A percentile compares a stretch with the other conserved stretches of the same genome.
phyloP scores from a whole-genome alignment of 441 rosid species.

The Euphorbia schlechtendalii region DNA sequence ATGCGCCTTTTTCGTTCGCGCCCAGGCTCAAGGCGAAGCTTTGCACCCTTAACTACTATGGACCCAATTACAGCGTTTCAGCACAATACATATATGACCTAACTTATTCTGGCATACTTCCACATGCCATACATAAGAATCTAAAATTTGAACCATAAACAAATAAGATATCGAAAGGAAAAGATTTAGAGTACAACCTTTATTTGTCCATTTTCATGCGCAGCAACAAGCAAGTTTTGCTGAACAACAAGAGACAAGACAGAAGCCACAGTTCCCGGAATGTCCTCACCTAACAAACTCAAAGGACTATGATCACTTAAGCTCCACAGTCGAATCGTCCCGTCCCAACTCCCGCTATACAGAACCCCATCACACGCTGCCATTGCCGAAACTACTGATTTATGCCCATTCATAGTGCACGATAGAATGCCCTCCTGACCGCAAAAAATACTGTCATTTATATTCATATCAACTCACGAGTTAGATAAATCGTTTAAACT shows the following conservation, averaged over 20 bases:
- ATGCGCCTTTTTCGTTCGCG: too few relatives aligned
- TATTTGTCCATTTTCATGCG: slow-evolving; percentile 69
- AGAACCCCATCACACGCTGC: slow-evolving; percentile 54
- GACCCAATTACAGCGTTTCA: too few relatives aligned
- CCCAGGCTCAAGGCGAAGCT: too few relatives aligned
- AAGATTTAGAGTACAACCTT: slow-evolving; percentile 38
- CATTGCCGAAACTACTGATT: slow-evolving; percentile 73
- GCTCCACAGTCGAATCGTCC: slow-evolving; percentile 79
- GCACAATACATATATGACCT: neutral
- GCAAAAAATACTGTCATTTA: neutral
- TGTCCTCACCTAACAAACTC: slow-evolving; percentile 63
- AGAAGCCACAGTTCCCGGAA: slow-evolving; percentile 42
- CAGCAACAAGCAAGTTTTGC: slow-evolving; percentile 46
- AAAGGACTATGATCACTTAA: slow-evolving; percentile 68
- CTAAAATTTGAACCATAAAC: neutral
- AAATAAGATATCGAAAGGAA: neutral
- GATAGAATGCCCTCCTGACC: slow-evolving; percentile 61
- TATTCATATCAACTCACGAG: slow-evolving; percentile 1
- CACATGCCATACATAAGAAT: slow-evolving; percentile 1
- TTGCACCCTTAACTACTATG: too few relatives aligned
- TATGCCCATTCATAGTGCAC: slow-evolving; percentile 82
- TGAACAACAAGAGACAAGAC: slow-evolving; percentile 52
- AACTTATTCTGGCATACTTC: neutral
- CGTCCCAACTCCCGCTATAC: slow-evolving; percentile 96
- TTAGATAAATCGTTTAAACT: slow-evolving; percentile 11